A percentile compares a stretch with the other conserved stretches of the same genome.
phyloP scores from a whole-genome alignment of 805 yeast genomes.

The Metschnikowia kunwiensis region DNA sequence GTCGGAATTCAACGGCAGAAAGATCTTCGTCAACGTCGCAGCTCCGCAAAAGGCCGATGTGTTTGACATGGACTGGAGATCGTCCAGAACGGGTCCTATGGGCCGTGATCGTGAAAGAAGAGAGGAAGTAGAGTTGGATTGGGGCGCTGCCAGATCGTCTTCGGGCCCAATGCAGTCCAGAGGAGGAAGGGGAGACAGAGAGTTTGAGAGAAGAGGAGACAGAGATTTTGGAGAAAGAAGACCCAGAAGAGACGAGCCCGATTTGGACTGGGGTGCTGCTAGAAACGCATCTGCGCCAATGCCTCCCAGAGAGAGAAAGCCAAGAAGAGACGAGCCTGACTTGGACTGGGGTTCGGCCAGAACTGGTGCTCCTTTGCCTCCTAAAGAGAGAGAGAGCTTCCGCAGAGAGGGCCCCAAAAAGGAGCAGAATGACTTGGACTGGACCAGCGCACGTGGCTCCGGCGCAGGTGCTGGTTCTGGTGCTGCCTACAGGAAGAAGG shows the following conservation, averaged over 20 bases:
- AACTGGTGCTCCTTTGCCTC: constrained; percentile 30
- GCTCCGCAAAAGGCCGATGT: constrained; percentile 51
- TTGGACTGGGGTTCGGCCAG: constrained; percentile 44
- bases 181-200: constrained; percentile 26
- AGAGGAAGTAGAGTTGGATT: constrained; percentile 59
- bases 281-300: constrained; percentile 19
- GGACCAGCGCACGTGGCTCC: constrained; percentile 23
- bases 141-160: constrained; percentile 46
- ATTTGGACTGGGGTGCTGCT: constrained; percentile 41
- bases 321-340: constrained; percentile 39
- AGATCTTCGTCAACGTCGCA: constrained; percentile 54
- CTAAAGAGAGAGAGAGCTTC: constrained; percentile 26
- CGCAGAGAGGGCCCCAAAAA: constrained; percentile 16
- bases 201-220: constrained; percentile 11
- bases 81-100: constrained; percentile 27
- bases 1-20: constrained; percentile 46
- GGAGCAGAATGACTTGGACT: constrained; percentile 22
- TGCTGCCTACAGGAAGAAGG: constrained; percentile 19
- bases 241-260: constrained; percentile 40
- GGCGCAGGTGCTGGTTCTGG: constrained; percentile 6
- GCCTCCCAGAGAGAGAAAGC: constrained; percentile 19
- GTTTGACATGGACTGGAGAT: constrained; percentile 47
- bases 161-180: constrained; percentile 36
- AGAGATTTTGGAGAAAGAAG: constrained; percentile 16
- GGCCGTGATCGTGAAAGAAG: constrained; percentile 28